phyloP scores from a whole-genome alignment of 2,329 filamentous ascomycete species.

The Apiospora koreana region DNA sequence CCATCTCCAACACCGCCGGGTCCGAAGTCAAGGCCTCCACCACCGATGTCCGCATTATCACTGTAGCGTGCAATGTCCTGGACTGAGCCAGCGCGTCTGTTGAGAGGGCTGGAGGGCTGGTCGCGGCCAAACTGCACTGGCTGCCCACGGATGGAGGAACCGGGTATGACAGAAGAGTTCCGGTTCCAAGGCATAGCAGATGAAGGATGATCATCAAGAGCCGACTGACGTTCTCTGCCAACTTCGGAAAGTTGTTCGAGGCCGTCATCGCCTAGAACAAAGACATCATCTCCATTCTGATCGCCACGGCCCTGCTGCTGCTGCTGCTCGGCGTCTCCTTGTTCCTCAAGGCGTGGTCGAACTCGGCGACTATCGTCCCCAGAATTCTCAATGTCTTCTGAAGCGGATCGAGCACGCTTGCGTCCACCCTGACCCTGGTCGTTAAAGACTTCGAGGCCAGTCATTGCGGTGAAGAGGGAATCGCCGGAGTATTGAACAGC shows the following conservation, averaged over 20 bases:
- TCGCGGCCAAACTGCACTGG: constrained; percentile 39
- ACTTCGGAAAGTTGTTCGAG: constrained; percentile 27
- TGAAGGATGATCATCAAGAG: constrained; percentile 66
- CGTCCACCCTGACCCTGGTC: constrained; percentile 19
- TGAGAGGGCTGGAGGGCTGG: constrained; percentile 42
- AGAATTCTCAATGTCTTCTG: constrained; percentile 44
- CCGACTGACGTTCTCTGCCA: constrained; percentile 57
- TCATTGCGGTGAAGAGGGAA: constrained; percentile 38
- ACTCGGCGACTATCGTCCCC: constrained; percentile 40
- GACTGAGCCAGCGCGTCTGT: constrained; percentile 33
- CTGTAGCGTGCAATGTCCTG: constrained; percentile 49
- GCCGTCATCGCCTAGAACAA: constrained; percentile 20
- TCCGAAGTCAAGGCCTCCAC: constrained; percentile 37
- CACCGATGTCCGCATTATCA: constrained; percentile 37
- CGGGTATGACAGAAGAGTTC: constrained; percentile 46
- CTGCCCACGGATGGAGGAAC: constrained; percentile 46
- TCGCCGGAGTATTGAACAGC: constrained; percentile 48
- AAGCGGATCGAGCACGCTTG: constrained; percentile 42
- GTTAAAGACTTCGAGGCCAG: constrained; percentile 34
- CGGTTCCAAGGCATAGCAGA: constrained; percentile 57
- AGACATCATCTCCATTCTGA: constrained; percentile 27
- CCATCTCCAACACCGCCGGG: constrained; percentile 26
- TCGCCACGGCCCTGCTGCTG: constrained; percentile 21
- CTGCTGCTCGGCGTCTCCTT: constrained; percentile 21
- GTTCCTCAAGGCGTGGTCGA: constrained; percentile 33